These are phyloP conservation scores for Mucor piriformis DNA, from an alignment of 371 early-diverging fungal genomes.

Conservation along the genomic window DNA sequence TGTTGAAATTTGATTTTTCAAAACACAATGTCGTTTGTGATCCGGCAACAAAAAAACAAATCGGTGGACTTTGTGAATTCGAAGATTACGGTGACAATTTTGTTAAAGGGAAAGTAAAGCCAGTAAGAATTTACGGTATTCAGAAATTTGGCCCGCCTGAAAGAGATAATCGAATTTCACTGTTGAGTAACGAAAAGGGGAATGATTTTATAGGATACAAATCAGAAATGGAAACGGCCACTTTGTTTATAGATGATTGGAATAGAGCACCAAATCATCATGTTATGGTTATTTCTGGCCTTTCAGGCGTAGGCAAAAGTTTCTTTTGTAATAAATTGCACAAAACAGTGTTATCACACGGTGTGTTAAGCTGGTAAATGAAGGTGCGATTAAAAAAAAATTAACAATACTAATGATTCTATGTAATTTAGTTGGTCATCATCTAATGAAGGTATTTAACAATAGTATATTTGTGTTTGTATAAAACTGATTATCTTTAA, in stretches of 20 bases:
- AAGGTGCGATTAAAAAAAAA: background rate
- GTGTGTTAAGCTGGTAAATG: conserved; percentile 28
- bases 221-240: conserved; percentile 47
- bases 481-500: background rate
- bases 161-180: conserved; percentile 38
- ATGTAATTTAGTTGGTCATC: conserved; percentile 43
- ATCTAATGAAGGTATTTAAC: conserved; percentile 51
- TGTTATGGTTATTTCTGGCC: conserved; percentile 38
- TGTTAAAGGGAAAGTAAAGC: conserved; percentile 62
- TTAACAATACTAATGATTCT: background rate
- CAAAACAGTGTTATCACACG: conserved; percentile 21
- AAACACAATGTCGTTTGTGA: conserved; percentile 56
- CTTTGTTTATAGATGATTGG: conserved; percentile 49
- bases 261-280: conserved; percentile 44
- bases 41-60: conserved; percentile 49
- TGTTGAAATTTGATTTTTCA: conserved; percentile 59
- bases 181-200: conserved; percentile 22
- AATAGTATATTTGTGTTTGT: background rate
- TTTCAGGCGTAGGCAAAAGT: conserved; percentile 49
- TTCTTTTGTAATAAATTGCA: conserved; percentile 40
- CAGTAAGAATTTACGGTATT: conserved; percentile 54
- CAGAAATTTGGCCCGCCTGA: conserved; percentile 50
- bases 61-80: conserved; percentile 57
- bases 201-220: conserved; percentile 57
- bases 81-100: conserved; percentile 61